A percentile compares a stretch with the other conserved stretches of the same genome.
These are phyloP conservation scores for Cyberlindnera maclurae DNA, from an alignment of 805 yeast genomes.

Conservation along the genomic window DNA sequence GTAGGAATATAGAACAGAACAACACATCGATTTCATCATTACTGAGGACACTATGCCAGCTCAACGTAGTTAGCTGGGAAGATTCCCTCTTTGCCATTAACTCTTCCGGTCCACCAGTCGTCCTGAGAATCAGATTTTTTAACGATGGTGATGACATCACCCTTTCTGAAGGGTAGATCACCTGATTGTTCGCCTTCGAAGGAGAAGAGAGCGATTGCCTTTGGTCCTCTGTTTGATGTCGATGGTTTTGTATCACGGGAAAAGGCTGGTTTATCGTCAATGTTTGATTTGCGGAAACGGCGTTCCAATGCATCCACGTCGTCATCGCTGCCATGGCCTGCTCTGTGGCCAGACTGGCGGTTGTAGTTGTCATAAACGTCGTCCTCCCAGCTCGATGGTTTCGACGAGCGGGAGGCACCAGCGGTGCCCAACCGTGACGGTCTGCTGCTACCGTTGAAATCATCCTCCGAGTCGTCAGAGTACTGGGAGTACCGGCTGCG, in stretches of 20 bases:
- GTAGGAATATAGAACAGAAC: no score
- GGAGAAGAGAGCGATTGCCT: conserved; percentile 84
- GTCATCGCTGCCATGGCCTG: not conserved
- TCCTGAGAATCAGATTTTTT: conserved; percentile 84
- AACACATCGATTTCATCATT: not conserved
- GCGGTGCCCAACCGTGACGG: conserved; percentile 8
- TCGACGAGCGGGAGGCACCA: conserved; percentile 14
- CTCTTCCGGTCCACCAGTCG: conserved; percentile 98
- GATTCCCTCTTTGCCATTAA: conserved; percentile 79
- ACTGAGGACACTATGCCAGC: conserved; percentile 30
- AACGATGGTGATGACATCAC: conserved; percentile 82
- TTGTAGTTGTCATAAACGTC: conserved; percentile 62
- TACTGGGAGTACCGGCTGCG: not conserved
- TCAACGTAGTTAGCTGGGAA: conserved; percentile 98
- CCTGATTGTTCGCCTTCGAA: conserved; percentile 93
- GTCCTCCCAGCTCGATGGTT: conserved; percentile 72
- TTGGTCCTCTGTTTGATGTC: conserved; percentile 36
- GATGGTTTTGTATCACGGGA: conserved; percentile 28
- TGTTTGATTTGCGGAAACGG: conserved; percentile 33
- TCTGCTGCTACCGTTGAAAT: conserved; percentile 30
- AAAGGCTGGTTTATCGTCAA: conserved; percentile 33
- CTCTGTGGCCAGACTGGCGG: conserved; percentile 2
- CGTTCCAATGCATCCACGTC: conserved; percentile 33
- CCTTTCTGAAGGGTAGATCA: conserved; percentile 87
- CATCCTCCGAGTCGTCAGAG: conserved; percentile 28